Conservation (phyloP, 129 eudicot genomes). For the Heracleum sosnowskyi region DNA sequence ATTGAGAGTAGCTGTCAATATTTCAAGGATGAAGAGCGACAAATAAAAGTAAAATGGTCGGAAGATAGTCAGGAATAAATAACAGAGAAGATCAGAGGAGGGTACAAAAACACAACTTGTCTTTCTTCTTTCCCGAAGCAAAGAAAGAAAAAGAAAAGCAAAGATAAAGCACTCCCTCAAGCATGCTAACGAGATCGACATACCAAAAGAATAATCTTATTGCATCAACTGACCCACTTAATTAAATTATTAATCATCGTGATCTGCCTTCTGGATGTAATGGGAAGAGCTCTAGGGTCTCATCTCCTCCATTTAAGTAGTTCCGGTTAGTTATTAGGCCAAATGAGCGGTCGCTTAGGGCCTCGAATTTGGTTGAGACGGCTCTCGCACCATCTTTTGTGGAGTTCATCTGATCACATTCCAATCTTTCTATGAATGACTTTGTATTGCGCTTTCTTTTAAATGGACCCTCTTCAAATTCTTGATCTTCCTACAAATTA, state of each 20-base stretch:
- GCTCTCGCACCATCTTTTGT: neutral
- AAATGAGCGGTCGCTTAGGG: neutral
- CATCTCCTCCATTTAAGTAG: neutral
- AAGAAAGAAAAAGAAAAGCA: constrained; percentile 26
- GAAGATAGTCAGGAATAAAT: constrained; percentile 31
- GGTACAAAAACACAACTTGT: constrained; percentile 39
- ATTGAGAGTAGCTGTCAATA: constrained; percentile 20
- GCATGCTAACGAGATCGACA: constrained; percentile 9
- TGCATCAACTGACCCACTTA: neutral
- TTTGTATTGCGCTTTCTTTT: constrained; percentile 46
- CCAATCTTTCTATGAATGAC: neutral
- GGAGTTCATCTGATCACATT: neutral
- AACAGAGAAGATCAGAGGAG: constrained; percentile 17
- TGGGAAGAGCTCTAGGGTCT: constrained; percentile 80
- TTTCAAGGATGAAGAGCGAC: constrained; percentile 34
- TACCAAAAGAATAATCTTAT: constrained; percentile 12
- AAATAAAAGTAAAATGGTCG: constrained; percentile 26
- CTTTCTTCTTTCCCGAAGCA: constrained; percentile 52
- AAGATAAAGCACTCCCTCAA: constrained; percentile 20
- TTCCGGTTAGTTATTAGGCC: neutral
- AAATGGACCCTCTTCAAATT: constrained; percentile 42
- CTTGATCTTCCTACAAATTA: constrained; percentile 35
- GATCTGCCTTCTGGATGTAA: constrained; percentile 76
- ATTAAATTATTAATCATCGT: neutral
- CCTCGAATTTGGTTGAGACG: neutral